These are phyloP conservation scores for Kuraishia cidri DNA, from an alignment of 805 yeast species.

Conservation along the genomic window DNA sequence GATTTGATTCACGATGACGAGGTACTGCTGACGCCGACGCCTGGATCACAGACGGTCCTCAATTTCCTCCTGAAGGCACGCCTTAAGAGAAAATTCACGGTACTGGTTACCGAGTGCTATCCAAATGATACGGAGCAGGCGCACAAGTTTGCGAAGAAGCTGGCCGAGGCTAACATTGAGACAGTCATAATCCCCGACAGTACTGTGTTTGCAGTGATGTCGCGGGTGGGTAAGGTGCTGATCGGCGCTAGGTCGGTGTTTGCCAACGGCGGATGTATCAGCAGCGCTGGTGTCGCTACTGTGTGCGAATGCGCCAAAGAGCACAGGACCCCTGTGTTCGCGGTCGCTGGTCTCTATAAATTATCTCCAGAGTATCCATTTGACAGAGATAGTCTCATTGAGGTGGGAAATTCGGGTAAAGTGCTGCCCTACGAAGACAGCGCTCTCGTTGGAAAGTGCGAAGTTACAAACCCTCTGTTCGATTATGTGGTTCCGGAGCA, in stretches of 20 bases:
- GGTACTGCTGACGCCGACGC: conserved; percentile 84
- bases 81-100: conserved; percentile 84
- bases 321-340: conserved; percentile 92
- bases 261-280: conserved; percentile 92
- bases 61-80: conserved; percentile 83
- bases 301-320: conserved; percentile 96
- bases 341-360: conserved; percentile 90
- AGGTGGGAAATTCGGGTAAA: conserved; percentile 90
- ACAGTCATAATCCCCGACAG: conserved; percentile 90
- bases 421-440: conserved; percentile 72
- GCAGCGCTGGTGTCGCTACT: conserved; percentile 84
- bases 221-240: conserved; percentile 92
- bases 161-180: conserved; percentile 81
- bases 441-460: conserved; percentile 60
- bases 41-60: conserved; percentile 81
- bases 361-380: conserved; percentile 89
- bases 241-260: conserved; percentile 89
- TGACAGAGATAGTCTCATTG: conserved; percentile 73
- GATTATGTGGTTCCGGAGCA: conserved; percentile 93
- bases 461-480: conserved; percentile 78
- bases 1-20: conserved; percentile 94
- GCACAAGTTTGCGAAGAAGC: conserved; percentile 67
- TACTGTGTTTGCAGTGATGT: conserved; percentile 91
- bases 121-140: conserved; percentile 82
- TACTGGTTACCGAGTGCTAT: conserved; percentile 82